phyloP scores from a whole-genome alignment of 306 rosid genomes.

The Cyclanthera cordifolia region DNA sequence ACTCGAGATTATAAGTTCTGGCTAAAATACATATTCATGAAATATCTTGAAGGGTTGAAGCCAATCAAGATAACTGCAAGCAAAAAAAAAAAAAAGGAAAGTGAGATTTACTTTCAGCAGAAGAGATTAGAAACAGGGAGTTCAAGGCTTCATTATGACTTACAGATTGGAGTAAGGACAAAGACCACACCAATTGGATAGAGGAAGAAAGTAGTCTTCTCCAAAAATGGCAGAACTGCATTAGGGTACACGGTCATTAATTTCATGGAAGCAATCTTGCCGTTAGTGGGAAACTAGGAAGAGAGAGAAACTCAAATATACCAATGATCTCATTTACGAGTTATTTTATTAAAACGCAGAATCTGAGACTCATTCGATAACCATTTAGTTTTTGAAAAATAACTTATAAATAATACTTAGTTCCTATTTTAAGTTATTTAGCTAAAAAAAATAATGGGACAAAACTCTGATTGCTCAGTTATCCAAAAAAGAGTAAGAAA shows the following conservation, averaged over 20 bases:
- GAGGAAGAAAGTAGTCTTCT: conserved; percentile 87
- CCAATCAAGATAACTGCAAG: conserved; percentile 87
- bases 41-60: conserved; percentile 96
- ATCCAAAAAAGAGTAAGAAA: too few relatives aligned
- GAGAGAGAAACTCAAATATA: background rate
- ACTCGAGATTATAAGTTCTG: conserved; percentile 35
- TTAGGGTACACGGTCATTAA: conserved; percentile 11
- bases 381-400: too few relatives aligned
- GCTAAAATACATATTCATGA: conserved; percentile 81
- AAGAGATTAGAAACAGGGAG: conserved; percentile 17
- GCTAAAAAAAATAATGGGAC: too few relatives aligned
- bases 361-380: background rate
- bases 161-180: conserved; percentile 91
- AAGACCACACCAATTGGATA: conserved; percentile 83
- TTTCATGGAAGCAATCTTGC: conserved; percentile 13
- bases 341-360: background rate
- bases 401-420: too few relatives aligned
- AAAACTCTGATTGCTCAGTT: too few relatives aligned
- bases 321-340: background rate
- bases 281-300: background rate
- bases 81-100: background rate
- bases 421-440: too few relatives aligned
- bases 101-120: conserved; percentile 18
- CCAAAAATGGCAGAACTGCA: conserved; percentile 94
- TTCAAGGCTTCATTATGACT: conserved; percentile 29